Base-by-base conservation (phyloP, 2,329 filamentous ascomycete genomes). In the Colletotrichum echinochloae region DNA sequence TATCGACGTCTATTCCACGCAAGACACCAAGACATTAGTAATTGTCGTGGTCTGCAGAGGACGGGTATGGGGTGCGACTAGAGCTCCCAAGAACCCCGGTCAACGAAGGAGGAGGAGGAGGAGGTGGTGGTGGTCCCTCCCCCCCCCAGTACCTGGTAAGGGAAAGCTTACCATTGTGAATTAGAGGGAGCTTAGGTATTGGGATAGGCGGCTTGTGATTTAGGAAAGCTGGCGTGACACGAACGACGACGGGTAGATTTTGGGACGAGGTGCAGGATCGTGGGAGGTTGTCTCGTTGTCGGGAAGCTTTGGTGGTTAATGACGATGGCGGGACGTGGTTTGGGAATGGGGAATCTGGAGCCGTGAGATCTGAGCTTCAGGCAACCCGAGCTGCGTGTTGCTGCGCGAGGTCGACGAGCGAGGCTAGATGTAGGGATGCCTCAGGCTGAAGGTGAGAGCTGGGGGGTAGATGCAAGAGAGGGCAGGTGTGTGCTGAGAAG, bases 1-100 rank as follows among this genome's bases (percentile, higher is more conserved):
- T 92, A 99, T 99, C 80, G 96, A 99, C 79, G 96, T 99, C 96
- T 99, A n/a, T 37, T 33, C 28, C 12, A 18, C 26, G 76, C 48
- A 59, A 35, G 20, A 46, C 41, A 16, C 60, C 7, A 41, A 11
- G 3, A 23, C 5, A n/a, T 56, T 56, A 56, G 60, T 23, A 30
- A n/a, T 44, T 41, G 18, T 20, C 5, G 20, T n/a, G 26, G 4
- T 11, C 9, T 37, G 5, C 7, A 46, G 54, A 6, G 8, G 39
- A n/a, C 20, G 16, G 28, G 37, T 20, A 37, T 60, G 30, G 46
- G 52, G 46, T 57, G 46, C 60, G 9, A 23, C 56, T 37, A 57
- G 48, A 70, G 68, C 64, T 63, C 44, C 41, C 46, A 37, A 28
- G 28, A 67, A 63, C 64, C 64, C 64, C 48, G 35, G 60, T 62